Evolutionary conservation across 2,329 filamentous ascomycete genomes (phyloP).

Genomic region (Myriosclerotinia duriaeana): DNA sequence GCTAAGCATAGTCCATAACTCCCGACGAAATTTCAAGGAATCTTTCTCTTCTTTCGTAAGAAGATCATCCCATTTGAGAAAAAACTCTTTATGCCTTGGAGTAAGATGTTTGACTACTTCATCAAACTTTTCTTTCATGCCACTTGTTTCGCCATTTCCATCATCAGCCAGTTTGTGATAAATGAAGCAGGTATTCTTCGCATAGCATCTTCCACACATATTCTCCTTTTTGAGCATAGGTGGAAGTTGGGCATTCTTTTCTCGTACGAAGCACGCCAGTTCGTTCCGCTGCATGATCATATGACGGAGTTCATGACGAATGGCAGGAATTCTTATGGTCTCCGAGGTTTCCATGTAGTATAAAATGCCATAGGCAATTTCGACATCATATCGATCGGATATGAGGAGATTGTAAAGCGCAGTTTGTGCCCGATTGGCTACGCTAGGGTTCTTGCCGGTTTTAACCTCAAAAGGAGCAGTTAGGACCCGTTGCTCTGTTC

Average conservation of each 20-base stretch:
- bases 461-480: conserved; percentile 95
- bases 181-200: conserved; percentile 84
- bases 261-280: conserved; percentile 79
- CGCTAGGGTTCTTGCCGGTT: conserved; percentile 81
- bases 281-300: conserved; percentile 97
- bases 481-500: conserved; percentile 63
- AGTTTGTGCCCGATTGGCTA: conserved; percentile 87
- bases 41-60: conserved; percentile 94
- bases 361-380: conserved; percentile 84
- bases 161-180: conserved; percentile 90
- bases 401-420: conserved; percentile 89
- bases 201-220: conserved; percentile 84
- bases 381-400: conserved; percentile 91
- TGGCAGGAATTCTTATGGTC: conserved; percentile 78
- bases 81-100: conserved; percentile 74
- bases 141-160: conserved; percentile 77
- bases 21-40: conserved; percentile 78
- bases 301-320: conserved; percentile 85
- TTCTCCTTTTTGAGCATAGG: conserved; percentile 81
- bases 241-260: conserved; percentile 76
- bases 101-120: conserved; percentile 78
- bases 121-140: conserved; percentile 77
- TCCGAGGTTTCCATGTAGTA: conserved; percentile 94
- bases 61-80: conserved; percentile 90
- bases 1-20: conserved; percentile 96